A percentile compares a stretch with the other conserved stretches of the same genome.
phyloP scores from a whole-genome alignment of 306 rosid genomes.

The Elaeagnus macrophylla region DNA sequence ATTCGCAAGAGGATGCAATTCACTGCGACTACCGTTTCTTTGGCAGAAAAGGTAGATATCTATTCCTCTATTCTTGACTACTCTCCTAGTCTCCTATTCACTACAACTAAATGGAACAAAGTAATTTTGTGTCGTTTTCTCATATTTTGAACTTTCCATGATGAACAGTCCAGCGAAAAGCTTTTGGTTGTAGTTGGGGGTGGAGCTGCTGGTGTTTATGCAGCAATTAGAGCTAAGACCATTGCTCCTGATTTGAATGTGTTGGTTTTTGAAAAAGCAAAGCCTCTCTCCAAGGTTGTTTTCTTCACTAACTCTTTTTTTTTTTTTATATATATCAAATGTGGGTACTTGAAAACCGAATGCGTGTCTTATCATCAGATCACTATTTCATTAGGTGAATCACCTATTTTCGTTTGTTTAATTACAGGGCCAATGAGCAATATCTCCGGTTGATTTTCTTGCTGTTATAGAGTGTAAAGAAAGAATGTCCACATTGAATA shows the following conservation, averaged over 20 bases:
- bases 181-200: conserved; percentile 77
- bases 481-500: too few species aligned
- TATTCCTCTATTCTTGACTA: neutral
- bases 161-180: conserved; percentile 47
- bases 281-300: conserved; percentile 72
- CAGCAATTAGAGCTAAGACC: conserved; percentile 81
- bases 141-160: neutral
- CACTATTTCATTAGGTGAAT: too few species aligned
- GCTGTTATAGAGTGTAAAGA: too few species aligned
- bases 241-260: conserved; percentile 65
- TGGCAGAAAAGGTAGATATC: conserved; percentile 32
- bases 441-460: too few species aligned
- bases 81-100: neutral
- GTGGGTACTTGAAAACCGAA: too few species aligned
- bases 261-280: conserved; percentile 65
- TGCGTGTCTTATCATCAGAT: too few species aligned
- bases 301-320: conserved; percentile 1
- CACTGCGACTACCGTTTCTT: conserved; percentile 22
- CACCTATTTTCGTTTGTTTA: too few species aligned
- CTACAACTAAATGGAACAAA: neutral
- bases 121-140: neutral
- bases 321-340: too few species aligned
- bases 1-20: conserved; percentile 14
- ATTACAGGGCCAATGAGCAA: too few species aligned
- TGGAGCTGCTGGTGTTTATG: conserved; percentile 94